Evolutionary conservation across 805 yeast genomes (phyloP).

Genomic region (Ogataea naganishii): DNA sequence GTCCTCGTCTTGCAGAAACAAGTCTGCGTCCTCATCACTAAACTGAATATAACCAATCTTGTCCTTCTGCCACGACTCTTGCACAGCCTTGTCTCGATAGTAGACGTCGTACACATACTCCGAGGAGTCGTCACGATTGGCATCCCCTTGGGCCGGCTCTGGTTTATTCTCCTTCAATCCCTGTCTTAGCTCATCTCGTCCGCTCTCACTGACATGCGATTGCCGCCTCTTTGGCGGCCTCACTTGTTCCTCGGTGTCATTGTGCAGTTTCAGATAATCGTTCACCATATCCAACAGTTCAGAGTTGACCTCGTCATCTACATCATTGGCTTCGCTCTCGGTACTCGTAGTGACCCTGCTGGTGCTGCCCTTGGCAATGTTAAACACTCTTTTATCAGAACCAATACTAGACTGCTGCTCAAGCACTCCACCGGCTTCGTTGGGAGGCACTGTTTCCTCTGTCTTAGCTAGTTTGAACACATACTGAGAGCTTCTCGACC

Average conservation of each 20-base stretch:
- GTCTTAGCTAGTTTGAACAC: slow-evolving; percentile 42
- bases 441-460: slow-evolving; percentile 28
- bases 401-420: too few species aligned
- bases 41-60: slow-evolving; percentile 44
- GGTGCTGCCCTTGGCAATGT: too few species aligned
- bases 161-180: too few species aligned
- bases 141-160: too few species aligned
- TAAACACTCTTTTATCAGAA: too few species aligned
- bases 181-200: too few species aligned
- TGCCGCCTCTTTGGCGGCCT: slow-evolving; percentile 21
- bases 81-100: slow-evolving; percentile 49
- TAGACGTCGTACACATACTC: slow-evolving; percentile 93
- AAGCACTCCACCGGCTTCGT: too few species aligned
- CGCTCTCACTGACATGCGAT: slow-evolving; percentile 16
- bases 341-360: too few species aligned
- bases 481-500: slow-evolving; percentile 27
- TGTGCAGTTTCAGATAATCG: slow-evolving; percentile 40
- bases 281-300: slow-evolving; percentile 71
- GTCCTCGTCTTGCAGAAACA: slow-evolving; percentile 27
- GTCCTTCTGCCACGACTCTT: slow-evolving; percentile 26
- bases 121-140: too few species aligned
- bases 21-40: slow-evolving; percentile 39
- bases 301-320: slow-evolving; percentile 34
- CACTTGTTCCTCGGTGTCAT: slow-evolving; percentile 9
- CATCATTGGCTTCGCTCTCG: slow-evolving; percentile 8